Evolutionary conservation across 2,329 filamentous ascomycete genomes (phyloP), one percentile per base, ranked within the genome.

Genomic region (Colletotrichum liaoningense): DNA sequence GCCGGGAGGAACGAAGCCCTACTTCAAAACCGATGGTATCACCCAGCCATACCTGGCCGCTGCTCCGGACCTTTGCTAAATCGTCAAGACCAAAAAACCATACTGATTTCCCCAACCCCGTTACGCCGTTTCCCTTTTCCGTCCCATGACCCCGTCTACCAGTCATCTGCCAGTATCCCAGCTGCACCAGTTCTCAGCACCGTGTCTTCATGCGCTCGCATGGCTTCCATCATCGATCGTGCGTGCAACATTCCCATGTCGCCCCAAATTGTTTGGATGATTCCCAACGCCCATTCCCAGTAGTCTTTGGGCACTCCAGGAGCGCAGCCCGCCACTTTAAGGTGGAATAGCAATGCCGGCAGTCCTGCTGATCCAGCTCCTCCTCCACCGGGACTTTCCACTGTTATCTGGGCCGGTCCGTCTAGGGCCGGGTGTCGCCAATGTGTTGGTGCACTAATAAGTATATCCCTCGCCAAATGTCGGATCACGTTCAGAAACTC

Each of bases 221-320:
- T 85, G 7, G 81, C 76, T 55, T 86, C 84, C 49, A 84, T 84
- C 73, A 88, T 79, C 22, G 81, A 79, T 67, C 83, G 81, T 2
- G 87, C 87, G 74, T 88, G 85, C 42, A 86, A 79, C 84, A 89
- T 88, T 9, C 88, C 88, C 79, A 88, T 85, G 55, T 86, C 83
- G 62, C 82, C 80, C 85, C 86, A 89, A 14, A 88, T 84, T 11
- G 86, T 86, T 56, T 87, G 84, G 67, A 88, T 78, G 22, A 86
- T 79, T 19, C 79, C 80, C 64, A 86, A 77, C 0, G 84, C 81
- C 87, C 87, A 89, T 26, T 82, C 73, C 80, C 83, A 86, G 67
- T 84, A 83, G 8, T 81, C 80, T 1, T 75, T 67, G 2, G 86
- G 82, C 1, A 88, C 81, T 1, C 86, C 85, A 0, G 85, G 85